Evolutionary conservation across 306 rosid species (phyloP).

Genomic region (Vicia faba): DNA sequence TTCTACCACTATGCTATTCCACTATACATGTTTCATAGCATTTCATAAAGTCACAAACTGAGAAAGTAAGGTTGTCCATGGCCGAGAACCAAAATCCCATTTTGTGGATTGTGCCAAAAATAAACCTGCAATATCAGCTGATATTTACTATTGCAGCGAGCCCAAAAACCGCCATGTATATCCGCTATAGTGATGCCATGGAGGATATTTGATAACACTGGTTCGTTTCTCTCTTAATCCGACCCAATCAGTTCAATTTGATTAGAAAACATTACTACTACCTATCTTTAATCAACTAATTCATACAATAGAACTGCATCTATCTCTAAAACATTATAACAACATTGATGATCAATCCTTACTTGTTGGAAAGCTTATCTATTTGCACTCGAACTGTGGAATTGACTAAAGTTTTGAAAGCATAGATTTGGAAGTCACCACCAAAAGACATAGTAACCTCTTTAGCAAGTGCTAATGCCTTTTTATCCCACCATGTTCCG

Average conservation of each 20-base stretch:
- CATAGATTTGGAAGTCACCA: constrained; percentile 77
- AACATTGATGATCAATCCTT: constrained; percentile 29
- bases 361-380: constrained; percentile 82
- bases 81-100: too few relatives aligned
- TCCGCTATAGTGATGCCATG: too few relatives aligned
- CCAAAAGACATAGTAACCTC: constrained; percentile 67
- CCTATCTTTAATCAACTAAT: neutral
- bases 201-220: too few relatives aligned
- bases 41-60: too few relatives aligned
- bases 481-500: constrained; percentile 92
- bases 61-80: too few relatives aligned
- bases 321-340: neutral
- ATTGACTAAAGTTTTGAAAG: constrained; percentile 67
- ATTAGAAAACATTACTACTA: neutral
- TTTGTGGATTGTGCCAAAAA: too few relatives aligned
- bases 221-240: neutral
- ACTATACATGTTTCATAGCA: too few relatives aligned
- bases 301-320: neutral
- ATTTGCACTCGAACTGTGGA: constrained; percentile 78
- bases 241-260: neutral
- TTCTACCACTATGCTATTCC: too few relatives aligned
- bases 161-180: too few relatives aligned
- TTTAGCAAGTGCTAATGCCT: constrained; percentile 75
- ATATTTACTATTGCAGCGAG: too few relatives aligned
- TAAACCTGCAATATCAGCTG: too few relatives aligned